Percentiles rank a stretch among this genome's conserved stretches.
These are phyloP conservation scores for Dipteronia sinensis DNA, from an alignment of 345 rosid species.

Conservation along the genomic window DNA sequence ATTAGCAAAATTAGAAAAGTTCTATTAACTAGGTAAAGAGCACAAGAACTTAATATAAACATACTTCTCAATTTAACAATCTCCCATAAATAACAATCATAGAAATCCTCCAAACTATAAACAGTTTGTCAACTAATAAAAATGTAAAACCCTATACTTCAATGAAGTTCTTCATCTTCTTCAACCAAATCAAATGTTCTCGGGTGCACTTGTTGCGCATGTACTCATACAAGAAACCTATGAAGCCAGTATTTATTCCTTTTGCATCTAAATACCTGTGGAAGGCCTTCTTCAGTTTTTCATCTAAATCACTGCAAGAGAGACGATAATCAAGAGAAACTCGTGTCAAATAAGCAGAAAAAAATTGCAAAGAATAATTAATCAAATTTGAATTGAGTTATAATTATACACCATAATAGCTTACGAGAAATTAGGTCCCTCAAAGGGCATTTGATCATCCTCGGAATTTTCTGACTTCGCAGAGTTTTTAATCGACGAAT, in stretches of 20 bases:
- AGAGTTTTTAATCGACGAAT: too few relatives aligned
- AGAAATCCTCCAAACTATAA: too few relatives aligned
- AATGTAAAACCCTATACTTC: conserved; percentile 35
- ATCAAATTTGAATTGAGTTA: neutral
- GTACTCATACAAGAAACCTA: conserved; percentile 86
- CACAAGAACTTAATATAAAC: too few relatives aligned
- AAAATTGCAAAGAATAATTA: neutral
- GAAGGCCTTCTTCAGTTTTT: too few relatives aligned
- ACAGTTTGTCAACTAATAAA: neutral
- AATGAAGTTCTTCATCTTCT: conserved; percentile 65
- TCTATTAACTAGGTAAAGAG: too few relatives aligned
- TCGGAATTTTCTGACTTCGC: conserved; percentile 39
- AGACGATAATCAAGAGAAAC: neutral
- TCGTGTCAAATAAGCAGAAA: neutral
- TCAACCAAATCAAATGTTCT: conserved; percentile 71
- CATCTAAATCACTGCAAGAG: neutral
- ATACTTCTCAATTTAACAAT: too few relatives aligned
- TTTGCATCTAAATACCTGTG: conserved; percentile 72
- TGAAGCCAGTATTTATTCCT: conserved; percentile 70
- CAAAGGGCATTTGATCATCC: conserved; percentile 57
- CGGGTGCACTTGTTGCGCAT: conserved; percentile 83
- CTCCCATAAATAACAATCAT: too few relatives aligned
- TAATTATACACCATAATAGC: conserved; percentile 9
- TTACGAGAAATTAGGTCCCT: conserved; percentile 87
- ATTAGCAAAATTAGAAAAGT: too few relatives aligned